Evolutionary conservation across 768 basidiomycete species (phyloP).

Genomic region (Lepiota venenata): DNA sequence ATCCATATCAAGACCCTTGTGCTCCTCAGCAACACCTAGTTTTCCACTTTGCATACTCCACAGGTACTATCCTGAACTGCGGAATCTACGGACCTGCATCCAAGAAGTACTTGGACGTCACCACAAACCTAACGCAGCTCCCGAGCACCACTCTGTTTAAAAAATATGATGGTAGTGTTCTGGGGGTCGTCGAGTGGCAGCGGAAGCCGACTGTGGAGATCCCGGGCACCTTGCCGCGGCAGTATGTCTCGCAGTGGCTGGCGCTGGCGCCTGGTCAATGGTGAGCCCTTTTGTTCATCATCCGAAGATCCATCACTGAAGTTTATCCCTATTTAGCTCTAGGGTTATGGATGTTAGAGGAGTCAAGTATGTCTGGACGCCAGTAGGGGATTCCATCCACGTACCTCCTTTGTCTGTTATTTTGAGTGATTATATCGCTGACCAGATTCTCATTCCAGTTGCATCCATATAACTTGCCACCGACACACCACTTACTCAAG

Average conservation of each 20-base stretch:
- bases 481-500: constrained; percentile 31
- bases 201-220: constrained; percentile 39
- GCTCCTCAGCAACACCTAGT: constrained; percentile 24
- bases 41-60: constrained; percentile 39
- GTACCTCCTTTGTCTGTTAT: background rate
- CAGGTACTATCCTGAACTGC: constrained; percentile 40
- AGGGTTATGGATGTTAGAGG: constrained; percentile 7
- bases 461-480: constrained; percentile 26
- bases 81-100: constrained; percentile 38
- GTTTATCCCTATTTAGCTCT: background rate
- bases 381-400: constrained; percentile 7
- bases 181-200: constrained; percentile 43
- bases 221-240: constrained; percentile 28
- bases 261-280: constrained; percentile 34
- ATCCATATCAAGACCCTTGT: background rate
- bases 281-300: constrained; percentile 22
- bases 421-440: background rate
- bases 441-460: constrained; percentile 24
- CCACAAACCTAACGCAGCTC: constrained; percentile 26
- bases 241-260: constrained; percentile 37
- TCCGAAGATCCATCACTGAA: background rate
- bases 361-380: constrained; percentile 6
- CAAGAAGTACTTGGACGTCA: constrained; percentile 37
- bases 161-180: constrained; percentile 25
- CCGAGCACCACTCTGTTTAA: constrained; percentile 20